Percentiles rank a stretch among this genome's conserved stretches.
Conservation (phyloP, 306 rosid species). For the Neltuma alba region DNA sequence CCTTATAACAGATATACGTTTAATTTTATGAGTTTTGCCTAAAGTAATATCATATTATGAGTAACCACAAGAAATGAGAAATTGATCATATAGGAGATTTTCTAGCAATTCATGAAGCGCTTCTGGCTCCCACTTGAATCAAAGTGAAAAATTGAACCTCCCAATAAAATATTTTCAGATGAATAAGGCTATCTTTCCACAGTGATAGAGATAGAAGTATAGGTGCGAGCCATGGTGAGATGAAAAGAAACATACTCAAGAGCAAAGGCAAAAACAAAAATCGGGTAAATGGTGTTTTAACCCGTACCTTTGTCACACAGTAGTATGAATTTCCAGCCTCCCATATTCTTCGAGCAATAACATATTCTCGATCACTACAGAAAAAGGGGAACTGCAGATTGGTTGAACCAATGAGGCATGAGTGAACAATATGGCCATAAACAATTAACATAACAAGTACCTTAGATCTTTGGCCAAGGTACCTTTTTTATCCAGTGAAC, state of each 20-base stretch:
- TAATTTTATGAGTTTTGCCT: not conserved
- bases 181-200: constrained; percentile 1
- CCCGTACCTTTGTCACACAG: constrained; percentile 89
- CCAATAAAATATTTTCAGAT: not conserved
- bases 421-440: constrained; percentile 28
- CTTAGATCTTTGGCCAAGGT: constrained; percentile 34
- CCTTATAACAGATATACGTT: not conserved
- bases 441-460: constrained; percentile 10
- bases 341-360: constrained; percentile 97
- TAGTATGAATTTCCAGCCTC: constrained; percentile 86
- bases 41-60: not conserved
- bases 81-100: not conserved
- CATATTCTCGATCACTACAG: constrained; percentile 98
- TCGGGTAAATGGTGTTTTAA: constrained; percentile 10
- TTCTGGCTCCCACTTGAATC: constrained; percentile 6
- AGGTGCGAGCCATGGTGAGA: constrained; percentile 12
- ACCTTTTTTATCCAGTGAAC: constrained; percentile 99
- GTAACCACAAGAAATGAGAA: not conserved
- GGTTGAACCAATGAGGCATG: constrained; percentile 32
- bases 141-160: constrained; percentile 23
- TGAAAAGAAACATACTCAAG: constrained; percentile 22
- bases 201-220: constrained; percentile 11
- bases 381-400: constrained; percentile 89
- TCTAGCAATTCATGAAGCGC: constrained; percentile 11
- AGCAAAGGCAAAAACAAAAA: constrained; percentile 20